Conservation (phyloP, 257 asterid species). For the Lavandula angustifolia region DNA sequence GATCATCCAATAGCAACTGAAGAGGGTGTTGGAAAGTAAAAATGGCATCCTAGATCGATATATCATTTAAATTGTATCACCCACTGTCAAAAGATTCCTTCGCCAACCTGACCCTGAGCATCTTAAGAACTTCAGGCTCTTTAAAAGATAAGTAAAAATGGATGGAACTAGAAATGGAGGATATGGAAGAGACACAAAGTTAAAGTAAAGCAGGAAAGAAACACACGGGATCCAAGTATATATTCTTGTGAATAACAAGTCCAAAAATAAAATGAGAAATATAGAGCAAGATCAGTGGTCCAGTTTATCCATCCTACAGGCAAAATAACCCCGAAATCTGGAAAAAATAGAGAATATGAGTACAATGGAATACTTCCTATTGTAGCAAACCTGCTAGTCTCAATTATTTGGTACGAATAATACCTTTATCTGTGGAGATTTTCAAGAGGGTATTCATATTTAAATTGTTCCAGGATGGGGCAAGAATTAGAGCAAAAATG, state of each 20-base stretch:
- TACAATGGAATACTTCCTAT: background rate
- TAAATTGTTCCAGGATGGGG: background rate
- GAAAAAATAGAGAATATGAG: background rate
- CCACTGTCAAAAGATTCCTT: background rate
- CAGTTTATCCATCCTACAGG: background rate
- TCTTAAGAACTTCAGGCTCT: background rate
- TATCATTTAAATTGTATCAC: background rate
- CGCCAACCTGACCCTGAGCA: background rate
- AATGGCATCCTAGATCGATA: background rate
- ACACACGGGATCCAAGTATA: background rate
- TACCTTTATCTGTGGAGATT: no score
- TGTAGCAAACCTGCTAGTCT: background rate
- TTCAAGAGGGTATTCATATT: no score
- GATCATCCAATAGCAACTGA: background rate
- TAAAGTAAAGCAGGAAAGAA: background rate
- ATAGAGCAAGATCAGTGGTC: background rate
- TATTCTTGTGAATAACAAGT: background rate
- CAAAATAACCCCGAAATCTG: background rate
- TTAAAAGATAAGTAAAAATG: background rate
- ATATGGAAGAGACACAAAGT: background rate
- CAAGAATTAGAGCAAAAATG: no score
- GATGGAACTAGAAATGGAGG: background rate
- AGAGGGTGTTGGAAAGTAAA: background rate
- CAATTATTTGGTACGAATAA: background rate
- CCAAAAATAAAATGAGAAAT: background rate